Evolutionary conservation across 305 asterid genomes (phyloP).

Genomic region (Andrographis paniculata): DNA sequence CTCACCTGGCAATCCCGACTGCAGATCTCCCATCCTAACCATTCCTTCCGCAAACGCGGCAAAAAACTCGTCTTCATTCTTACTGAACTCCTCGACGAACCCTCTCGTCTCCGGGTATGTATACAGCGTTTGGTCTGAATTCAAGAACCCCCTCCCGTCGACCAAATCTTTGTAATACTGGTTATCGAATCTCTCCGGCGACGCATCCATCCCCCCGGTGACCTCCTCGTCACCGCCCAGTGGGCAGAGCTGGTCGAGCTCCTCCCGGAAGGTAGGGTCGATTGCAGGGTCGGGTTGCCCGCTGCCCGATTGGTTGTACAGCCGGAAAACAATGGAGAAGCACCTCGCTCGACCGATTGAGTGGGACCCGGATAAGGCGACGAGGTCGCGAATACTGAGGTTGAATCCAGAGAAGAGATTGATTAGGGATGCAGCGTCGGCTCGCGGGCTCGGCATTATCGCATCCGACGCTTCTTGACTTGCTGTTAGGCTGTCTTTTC

Average conservation of each 20-base stretch:
- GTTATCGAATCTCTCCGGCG: constrained; percentile 59
- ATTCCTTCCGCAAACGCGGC: constrained; percentile 58
- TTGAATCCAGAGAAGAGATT: constrained; percentile 54
- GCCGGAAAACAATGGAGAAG: constrained; percentile 68
- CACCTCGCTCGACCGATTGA: constrained; percentile 83
- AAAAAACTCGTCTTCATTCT: constrained; percentile 30
- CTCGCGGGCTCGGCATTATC: constrained; percentile 92
- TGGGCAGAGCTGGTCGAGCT: constrained; percentile 56
- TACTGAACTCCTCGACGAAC: constrained; percentile 40
- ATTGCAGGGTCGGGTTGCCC: constrained; percentile 78
- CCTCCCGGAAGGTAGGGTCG: constrained; percentile 35
- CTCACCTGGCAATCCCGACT: constrained; percentile 51
- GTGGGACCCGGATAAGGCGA: constrained; percentile 91
- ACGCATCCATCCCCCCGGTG: constrained; percentile 58
- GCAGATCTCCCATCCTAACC: constrained; percentile 72
- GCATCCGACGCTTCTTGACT: constrained; percentile 64
- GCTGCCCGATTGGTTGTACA: constrained; percentile 81
- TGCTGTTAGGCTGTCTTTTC: constrained; percentile 78
- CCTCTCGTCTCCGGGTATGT: constrained; percentile 38
- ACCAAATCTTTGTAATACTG: constrained; percentile 68
- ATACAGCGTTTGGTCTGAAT: constrained; percentile 65
- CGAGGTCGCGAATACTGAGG: constrained; percentile 57
- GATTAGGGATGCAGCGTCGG: constrained; percentile 55
- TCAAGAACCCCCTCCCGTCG: constrained; percentile 61
- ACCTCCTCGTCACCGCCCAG: constrained; percentile 55